Percentiles rank a stretch among this genome's conserved stretches.
Evolutionary conservation across 177 flowering plant species (phyloP).

Genomic region (Vitis hybrid): DNA sequence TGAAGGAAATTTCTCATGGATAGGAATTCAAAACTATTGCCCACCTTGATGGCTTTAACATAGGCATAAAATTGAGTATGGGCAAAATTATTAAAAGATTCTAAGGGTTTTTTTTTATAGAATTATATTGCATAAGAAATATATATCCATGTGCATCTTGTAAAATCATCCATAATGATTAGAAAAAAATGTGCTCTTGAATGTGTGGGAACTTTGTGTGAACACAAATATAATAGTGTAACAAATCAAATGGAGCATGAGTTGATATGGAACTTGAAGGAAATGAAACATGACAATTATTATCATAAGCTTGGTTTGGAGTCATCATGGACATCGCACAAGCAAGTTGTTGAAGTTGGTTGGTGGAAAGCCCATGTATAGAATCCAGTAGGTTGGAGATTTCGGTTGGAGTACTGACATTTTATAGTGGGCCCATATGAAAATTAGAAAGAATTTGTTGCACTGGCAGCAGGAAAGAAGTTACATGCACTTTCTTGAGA

Average conservation of each 20-base stretch:
- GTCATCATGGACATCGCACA: no score
- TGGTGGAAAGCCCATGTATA: no score
- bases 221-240: conserved; percentile 1
- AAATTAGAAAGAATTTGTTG: no score
- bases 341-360: no score
- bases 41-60: neutral
- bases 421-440: no score
- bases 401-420: no score
- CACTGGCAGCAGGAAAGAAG: no score
- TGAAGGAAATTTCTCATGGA: no score
- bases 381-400: no score
- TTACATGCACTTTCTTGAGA: no score
- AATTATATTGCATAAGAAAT: conserved; percentile 7
- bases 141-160: neutral
- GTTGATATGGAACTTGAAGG: conserved; percentile 9
- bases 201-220: conserved; percentile 2
- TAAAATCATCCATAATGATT: conserved; percentile 2
- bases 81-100: conserved; percentile 3
- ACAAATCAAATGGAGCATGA: conserved; percentile 9
- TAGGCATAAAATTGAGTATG: conserved; percentile 6
- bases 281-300: conserved; percentile 15
- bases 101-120: neutral
- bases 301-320: neutral
- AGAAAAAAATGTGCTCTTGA: conserved; percentile 14
- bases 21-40: no score